phyloP scores from a whole-genome alignment of 306 rosid genomes.

The Chamaecrista fasciculata region DNA sequence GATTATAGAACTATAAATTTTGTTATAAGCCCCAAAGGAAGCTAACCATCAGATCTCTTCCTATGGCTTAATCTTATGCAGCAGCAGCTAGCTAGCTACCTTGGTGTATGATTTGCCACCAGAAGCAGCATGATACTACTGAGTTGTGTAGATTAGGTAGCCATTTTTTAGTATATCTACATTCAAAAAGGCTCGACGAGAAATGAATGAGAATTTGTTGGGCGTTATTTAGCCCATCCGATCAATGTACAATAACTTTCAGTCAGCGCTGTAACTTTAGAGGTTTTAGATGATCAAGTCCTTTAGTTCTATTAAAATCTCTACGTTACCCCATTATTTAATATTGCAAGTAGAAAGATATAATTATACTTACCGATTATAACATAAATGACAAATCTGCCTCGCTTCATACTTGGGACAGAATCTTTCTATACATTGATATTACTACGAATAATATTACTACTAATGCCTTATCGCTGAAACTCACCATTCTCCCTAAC shows the following conservation, averaged over 20 bases:
- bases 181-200: slow-evolving; percentile 52
- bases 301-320: slow-evolving; percentile 27
- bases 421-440: slow-evolving; percentile 5
- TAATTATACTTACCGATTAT: background rate
- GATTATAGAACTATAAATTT: slow-evolving; percentile 71
- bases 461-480: background rate
- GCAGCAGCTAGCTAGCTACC: slow-evolving; percentile 49
- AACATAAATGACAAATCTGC: slow-evolving; percentile 28
- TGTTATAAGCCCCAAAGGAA: slow-evolving; percentile 65
- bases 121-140: slow-evolving; percentile 64
- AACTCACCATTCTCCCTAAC: slow-evolving; percentile 27
- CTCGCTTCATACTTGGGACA: slow-evolving; percentile 15
- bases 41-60: slow-evolving; percentile 56
- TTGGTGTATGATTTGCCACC: slow-evolving; percentile 58
- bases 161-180: slow-evolving; percentile 70
- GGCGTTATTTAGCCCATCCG: slow-evolving; percentile 61
- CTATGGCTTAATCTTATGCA: slow-evolving; percentile 44
- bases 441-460: too few species aligned
- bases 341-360: background rate
- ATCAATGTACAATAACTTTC: slow-evolving; percentile 75
- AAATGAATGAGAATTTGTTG: slow-evolving; percentile 69
- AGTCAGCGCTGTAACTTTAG: slow-evolving; percentile 56
- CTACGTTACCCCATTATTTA: background rate
- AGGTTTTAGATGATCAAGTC: slow-evolving; percentile 47
- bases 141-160: slow-evolving; percentile 87